Base-by-base conservation (phyloP, 495 filamentous ascomycete species). In the Diplogelasinospora grovesii region DNA sequence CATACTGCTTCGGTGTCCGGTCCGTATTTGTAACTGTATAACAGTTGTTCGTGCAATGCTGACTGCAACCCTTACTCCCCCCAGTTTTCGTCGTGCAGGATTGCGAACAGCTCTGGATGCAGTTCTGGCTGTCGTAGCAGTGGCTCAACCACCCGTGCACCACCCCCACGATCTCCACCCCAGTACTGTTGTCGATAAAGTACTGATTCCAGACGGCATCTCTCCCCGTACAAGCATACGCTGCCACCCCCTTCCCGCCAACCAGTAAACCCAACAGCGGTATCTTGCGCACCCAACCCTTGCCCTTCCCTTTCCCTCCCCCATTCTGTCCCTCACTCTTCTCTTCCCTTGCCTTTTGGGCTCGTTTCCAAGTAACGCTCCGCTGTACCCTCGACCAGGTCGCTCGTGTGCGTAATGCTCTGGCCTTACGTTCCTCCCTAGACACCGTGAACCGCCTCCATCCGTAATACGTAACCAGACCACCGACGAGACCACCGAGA, bases 131-230 rank as follows among this genome's bases (percentile, higher is more conserved):
- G 25, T 56, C 49, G 29, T 45, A 20, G 39, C 56, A 60, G 32
- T 57, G 41, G 35, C 39, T 48, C 23, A 54, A 40, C 56, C 56
- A 59, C 22, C 56, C 49, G 41, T 56, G 53, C 4, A 59, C 42
- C n/a, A 46, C 43, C 8, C 50, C 56, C 22, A 35, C 37, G 21
- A 60, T 36, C 24, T 36, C 27, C 3, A 21, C 18, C n/a, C 35
- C 28, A n/a, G 36, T 23, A 31, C 4, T 22, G 27, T 20, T 33
- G 32, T 22, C 8, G 34, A 36, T 30, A 19, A 57, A 52, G 45
- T 47, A 48, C 39, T 52, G 49, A 22, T 37, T 31, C 14, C 20
- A 43, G 2, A 36, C 22, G 1, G 25, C 10, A 24, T 41, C 38
- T 14, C 18, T 30, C 14, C 48, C 43, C 6, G 36, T 46, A 38